Evolutionary conservation across 1,139 yeast genomes (phyloP), one percentile per base, ranked within the genome.

Genomic region (Starmera stellimalicola): DNA sequence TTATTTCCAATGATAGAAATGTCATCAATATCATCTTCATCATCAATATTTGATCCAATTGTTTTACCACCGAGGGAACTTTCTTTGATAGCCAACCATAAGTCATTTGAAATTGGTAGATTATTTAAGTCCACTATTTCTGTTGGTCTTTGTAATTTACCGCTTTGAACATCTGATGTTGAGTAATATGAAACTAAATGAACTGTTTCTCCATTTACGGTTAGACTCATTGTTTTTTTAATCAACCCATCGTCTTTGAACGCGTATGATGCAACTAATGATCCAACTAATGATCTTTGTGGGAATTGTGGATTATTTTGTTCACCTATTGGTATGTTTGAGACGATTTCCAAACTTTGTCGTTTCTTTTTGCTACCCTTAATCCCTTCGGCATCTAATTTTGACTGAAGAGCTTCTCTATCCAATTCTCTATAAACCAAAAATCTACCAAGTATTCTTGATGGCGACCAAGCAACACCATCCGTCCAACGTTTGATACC

Each of bases 401-500:
- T 43, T 10, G 42, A 32, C 14, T 40, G 47, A 9, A 57, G 38
- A n/a, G 69, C 63, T 18, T 65, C 65, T 43, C 72, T 70, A 47
- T 82, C 87, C 34, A 83, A 60, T 54, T 83, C 93, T 28, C 94
- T 69, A 55, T 87, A 87, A 8, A 87, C 79, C 27, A 87, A 62
- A 46, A 87, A 87, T 37, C 93, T 65, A 4, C 94, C 94, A 28
- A 84, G 64, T 20, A 87, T 84, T 33, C 96, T 63, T 3, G 93
- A 79, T 0, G 96, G 95, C 2, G 88, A 77, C 96, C 96, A 87
- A 10, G 88, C 69, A 16, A 83, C 73, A 12, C 96, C 95, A 52
- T 87, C 96, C 1, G 96, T 87, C 96, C 96, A 87, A 36, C 96
- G 64, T 54, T 82, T 82, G 41, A 87, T 85, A 1, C 93, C 91